Evolutionary conservation across 164 flowering plant species (phyloP), one percentile per base, ranked within the genome.

Genomic region (Vitis labrusca): DNA sequence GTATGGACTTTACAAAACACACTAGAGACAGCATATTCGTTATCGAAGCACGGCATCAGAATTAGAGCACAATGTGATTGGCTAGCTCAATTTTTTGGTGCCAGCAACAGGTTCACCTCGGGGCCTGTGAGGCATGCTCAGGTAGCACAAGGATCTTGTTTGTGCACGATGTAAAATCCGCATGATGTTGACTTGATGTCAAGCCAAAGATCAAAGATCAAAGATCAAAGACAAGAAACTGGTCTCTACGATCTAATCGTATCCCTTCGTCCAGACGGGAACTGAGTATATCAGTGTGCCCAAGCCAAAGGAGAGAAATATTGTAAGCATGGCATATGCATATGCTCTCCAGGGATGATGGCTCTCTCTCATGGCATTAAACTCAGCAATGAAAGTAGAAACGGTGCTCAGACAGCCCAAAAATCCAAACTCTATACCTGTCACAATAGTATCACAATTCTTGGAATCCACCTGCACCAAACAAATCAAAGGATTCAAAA

Each of bases 331-430:
- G 2, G 93, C 87, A 76, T 95, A 95, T 8, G 71, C 81, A 73
- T 85, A 81, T 23, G 97, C 94, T 73, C 93, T 88, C 94, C 94
- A 89, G 10, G 88, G 84, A 29, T 82, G 78, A 6, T 51, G 73
- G 79, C 97, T 91, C 64, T 74, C 74, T 64, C 83, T 77, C 97
- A 95, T 88, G 10, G 94, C 91, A 69, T 87, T 78, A 72, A 85
- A 84, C 80, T 95, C 99, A 0, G 92, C 96, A 55, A 89, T 80
- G 76, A 93, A 91, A 9, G 99, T 95, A 5, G 99, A 95, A 23
- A 95, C 98, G 1, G 98, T 93, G 67, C 99, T 93, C 67, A 95
- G 69, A 76, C 98, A 91, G 50, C 99, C 99, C 75, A 89, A 59
- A 0, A 90, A 74, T 16, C 99, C 99, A 11, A 95, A 74, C 63